Evolutionary conservation across 768 basidiomycete species (phyloP).

Genomic region (Xerocomellus dryophilus): DNA sequence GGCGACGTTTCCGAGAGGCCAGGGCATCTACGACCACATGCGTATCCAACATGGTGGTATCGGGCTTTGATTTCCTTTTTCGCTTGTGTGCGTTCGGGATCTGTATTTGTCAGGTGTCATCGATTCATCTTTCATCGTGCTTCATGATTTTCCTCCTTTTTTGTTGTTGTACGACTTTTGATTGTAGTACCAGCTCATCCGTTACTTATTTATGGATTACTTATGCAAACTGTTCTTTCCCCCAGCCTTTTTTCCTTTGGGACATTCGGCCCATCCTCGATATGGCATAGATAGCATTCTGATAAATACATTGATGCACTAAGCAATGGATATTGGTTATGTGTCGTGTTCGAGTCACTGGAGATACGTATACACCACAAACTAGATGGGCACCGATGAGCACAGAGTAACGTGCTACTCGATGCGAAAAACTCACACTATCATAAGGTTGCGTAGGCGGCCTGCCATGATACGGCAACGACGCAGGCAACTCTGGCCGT

Average conservation of each 20-base stretch:
- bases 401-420: not conserved
- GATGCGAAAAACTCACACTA: slow-evolving; percentile 35
- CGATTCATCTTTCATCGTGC: slow-evolving; percentile 4
- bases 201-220: slow-evolving; percentile 23
- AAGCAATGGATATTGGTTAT: not conserved
- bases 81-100: not conserved
- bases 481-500: slow-evolving; percentile 59
- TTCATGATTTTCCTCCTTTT: not conserved
- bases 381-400: slow-evolving; percentile 25
- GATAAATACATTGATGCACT: slow-evolving; percentile 23
- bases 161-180: slow-evolving; percentile 16
- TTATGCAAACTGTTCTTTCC: slow-evolving; percentile 16
- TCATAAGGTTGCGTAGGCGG: slow-evolving; percentile 57
- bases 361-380: slow-evolving; percentile 40
- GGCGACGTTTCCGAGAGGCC: slow-evolving; percentile 61
- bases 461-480: slow-evolving; percentile 55
- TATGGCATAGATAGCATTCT: slow-evolving; percentile 9
- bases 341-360: slow-evolving; percentile 10
- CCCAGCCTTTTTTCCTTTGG: no score
- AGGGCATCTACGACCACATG: slow-evolving; percentile 82
- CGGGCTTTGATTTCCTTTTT: slow-evolving; percentile 33
- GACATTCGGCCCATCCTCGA: not conserved
- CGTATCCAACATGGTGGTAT: slow-evolving; percentile 61
- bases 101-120: not conserved
- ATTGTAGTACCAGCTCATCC: not conserved